phyloP scores from a whole-genome alignment of 805 yeast species.

The Zygosaccharomyces bailii region DNA sequence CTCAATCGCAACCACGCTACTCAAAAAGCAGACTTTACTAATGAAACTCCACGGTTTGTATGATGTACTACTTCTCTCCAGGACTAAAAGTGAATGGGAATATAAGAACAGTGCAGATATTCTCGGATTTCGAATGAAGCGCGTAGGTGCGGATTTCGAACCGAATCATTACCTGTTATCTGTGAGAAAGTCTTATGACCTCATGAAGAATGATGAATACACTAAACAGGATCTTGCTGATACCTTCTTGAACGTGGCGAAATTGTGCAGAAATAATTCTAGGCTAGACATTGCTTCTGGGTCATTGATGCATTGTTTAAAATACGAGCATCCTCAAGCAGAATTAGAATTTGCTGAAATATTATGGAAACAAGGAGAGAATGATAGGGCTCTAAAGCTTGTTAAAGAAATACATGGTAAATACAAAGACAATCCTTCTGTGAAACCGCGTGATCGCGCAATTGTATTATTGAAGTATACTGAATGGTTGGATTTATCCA shows the following conservation, averaged over 20 bases:
- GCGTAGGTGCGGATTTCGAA: slow-evolving; percentile 52
- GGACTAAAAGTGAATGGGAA: slow-evolving; percentile 16
- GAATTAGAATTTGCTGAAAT: slow-evolving; percentile 77
- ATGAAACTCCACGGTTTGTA: slow-evolving; percentile 58
- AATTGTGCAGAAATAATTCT: slow-evolving; percentile 61
- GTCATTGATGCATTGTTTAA: slow-evolving; percentile 50
- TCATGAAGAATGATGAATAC: slow-evolving; percentile 23
- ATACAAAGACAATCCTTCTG: slow-evolving; percentile 14
- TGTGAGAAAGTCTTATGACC: slow-evolving; percentile 50
- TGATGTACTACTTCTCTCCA: slow-evolving; percentile 48
- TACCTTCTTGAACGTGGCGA: slow-evolving; percentile 57
- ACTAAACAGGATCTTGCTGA: slow-evolving; percentile 40
- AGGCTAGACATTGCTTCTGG: slow-evolving; percentile 71
- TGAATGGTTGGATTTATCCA: slow-evolving; percentile 83
- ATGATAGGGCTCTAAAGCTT: slow-evolving; percentile 72
- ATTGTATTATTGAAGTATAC: slow-evolving; percentile 71
- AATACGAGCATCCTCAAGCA: slow-evolving; percentile 40
- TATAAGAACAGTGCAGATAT: slow-evolving; percentile 16
- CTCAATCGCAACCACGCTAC: slow-evolving; percentile 48
- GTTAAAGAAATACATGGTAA: slow-evolving; percentile 39
- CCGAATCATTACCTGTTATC: slow-evolving; percentile 59
- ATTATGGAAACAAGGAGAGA: slow-evolving; percentile 87
- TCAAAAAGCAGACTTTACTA: slow-evolving; percentile 46
- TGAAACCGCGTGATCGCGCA: slow-evolving; percentile 32
- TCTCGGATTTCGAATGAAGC: slow-evolving; percentile 29